phyloP scores from a whole-genome alignment of 2,329 filamentous ascomycete species.

The Chaetomiaceae sp. region DNA sequence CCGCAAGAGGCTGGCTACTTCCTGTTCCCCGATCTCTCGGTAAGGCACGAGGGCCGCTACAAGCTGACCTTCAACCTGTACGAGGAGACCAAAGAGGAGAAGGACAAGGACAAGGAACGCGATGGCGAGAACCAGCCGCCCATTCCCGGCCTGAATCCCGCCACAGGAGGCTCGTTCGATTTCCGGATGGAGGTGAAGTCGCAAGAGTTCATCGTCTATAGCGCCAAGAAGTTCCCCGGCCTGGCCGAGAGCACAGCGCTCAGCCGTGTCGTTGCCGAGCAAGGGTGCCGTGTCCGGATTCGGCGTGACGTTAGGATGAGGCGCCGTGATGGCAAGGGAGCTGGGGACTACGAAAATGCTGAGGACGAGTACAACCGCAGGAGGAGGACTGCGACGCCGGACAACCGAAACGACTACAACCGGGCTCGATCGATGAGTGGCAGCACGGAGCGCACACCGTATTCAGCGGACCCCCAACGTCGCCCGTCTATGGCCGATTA shows the following conservation, averaged over 20 bases:
- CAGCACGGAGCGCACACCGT: constrained; percentile 32
- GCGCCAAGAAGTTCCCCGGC: constrained; percentile 97
- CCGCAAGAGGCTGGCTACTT: constrained; percentile 82
- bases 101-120: constrained; percentile 61
- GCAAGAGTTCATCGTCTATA: constrained; percentile 79
- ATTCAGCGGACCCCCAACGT: constrained; percentile 30
- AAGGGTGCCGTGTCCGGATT: constrained; percentile 94
- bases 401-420: constrained; percentile 28
- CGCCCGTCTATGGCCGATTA: constrained; percentile 34
- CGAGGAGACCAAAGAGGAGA: constrained; percentile 83
- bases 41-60: constrained; percentile 92
- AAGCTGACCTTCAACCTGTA: constrained; percentile 88
- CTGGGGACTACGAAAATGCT: constrained; percentile 27
- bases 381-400: constrained; percentile 33
- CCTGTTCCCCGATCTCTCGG: constrained; percentile 93
- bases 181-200: constrained; percentile 91
- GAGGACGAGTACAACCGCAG: constrained; percentile 32
- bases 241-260: constrained; percentile 83
- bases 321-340: constrained; percentile 49
- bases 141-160: constrained; percentile 31
- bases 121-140: constrained; percentile 30
- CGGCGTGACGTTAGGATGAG: constrained; percentile 63
- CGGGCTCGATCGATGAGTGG: constrained; percentile 33
- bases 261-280: constrained; percentile 88
- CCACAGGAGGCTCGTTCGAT: constrained; percentile 58